phyloP scores from a whole-genome alignment of 2,329 filamentous ascomycete species.

The Fusarium lateritium region DNA sequence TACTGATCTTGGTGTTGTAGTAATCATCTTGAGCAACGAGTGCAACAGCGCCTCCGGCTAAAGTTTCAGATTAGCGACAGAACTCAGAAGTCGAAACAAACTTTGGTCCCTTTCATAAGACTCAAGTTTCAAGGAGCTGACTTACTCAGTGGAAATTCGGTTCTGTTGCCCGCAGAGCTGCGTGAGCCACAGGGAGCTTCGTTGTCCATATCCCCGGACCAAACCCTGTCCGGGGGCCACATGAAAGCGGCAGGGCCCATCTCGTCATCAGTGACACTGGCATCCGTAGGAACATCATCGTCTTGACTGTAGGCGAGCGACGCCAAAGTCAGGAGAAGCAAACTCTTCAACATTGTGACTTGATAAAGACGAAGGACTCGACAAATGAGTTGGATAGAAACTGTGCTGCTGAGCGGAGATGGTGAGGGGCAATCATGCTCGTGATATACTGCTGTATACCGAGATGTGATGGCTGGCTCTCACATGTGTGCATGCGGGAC shows the following conservation, averaged over 20 bases:
- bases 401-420: not conserved
- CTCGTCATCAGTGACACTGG: constrained; percentile 44
- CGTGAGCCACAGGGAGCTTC: constrained; percentile 70
- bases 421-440: constrained; percentile 14
- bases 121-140: not conserved
- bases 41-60: constrained; percentile 68
- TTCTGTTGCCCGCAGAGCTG: constrained; percentile 63
- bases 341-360: constrained; percentile 26
- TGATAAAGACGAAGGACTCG: not conserved
- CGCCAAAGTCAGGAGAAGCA: constrained; percentile 28
- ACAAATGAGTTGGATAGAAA: not conserved
- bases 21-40: constrained; percentile 71
- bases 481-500: constrained; percentile 16
- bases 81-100: not conserved
- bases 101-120: not conserved
- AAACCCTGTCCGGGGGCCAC: constrained; percentile 71
- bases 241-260: constrained; percentile 72
- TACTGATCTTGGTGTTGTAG: constrained; percentile 66
- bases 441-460: constrained; percentile 29
- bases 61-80: not conserved
- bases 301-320: constrained; percentile 24
- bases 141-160: constrained; percentile 68
- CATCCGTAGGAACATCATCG: constrained; percentile 23
- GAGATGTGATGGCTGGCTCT: not conserved
- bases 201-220: constrained; percentile 69